Evolutionary conservation across 1,284 basidiomycete species (phyloP).

Genomic region (Moesziomyces globuligerus): DNA sequence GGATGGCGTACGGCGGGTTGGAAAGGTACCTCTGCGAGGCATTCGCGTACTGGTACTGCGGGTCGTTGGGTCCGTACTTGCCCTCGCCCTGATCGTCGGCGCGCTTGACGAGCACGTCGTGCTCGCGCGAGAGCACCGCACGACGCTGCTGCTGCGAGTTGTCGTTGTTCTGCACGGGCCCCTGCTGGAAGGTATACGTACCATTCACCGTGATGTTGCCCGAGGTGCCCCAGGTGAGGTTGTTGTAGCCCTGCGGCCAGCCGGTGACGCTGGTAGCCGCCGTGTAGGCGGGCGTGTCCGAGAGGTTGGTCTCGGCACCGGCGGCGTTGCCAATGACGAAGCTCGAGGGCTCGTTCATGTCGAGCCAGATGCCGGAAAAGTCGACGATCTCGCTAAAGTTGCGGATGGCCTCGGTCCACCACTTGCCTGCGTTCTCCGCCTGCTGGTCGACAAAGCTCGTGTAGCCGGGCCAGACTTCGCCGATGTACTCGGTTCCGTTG

Average conservation of each 20-base stretch:
- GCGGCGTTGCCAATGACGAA: slow-evolving; percentile 45
- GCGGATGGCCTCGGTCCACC: slow-evolving; percentile 49
- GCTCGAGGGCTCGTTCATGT: slow-evolving; percentile 56
- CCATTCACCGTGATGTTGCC: slow-evolving; percentile 81
- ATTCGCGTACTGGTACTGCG: slow-evolving; percentile 43
- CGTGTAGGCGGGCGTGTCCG: slow-evolving; percentile 61
- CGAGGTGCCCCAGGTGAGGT: slow-evolving; percentile 73
- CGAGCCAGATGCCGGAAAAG: slow-evolving; percentile 54
- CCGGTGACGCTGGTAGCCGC: slow-evolving; percentile 43
- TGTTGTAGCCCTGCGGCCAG: slow-evolving; percentile 73
- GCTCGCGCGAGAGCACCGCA: slow-evolving; percentile 3
- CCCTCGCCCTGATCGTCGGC: slow-evolving; percentile 4
- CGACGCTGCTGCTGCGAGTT: slow-evolving; percentile 8
- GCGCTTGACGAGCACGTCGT: slow-evolving; percentile 12
- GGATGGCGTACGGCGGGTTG: slow-evolving; percentile 74
- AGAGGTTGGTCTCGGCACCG: slow-evolving; percentile 69
- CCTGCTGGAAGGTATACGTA: slow-evolving; percentile 34
- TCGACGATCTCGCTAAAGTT: slow-evolving; percentile 52
- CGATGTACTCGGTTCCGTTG: slow-evolving; percentile 73
- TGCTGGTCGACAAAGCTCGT: slow-evolving; percentile 44
- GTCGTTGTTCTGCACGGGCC: slow-evolving; percentile 40
- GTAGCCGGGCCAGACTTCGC: slow-evolving; percentile 69
- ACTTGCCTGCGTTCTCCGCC: slow-evolving; percentile 38
- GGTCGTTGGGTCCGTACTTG: slow-evolving; percentile 23
- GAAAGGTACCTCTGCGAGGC: slow-evolving; percentile 39